These are phyloP conservation scores for Xylariaceae sp. DNA, from an alignment of 2,329 filamentous ascomycete species.

Conservation along the genomic window DNA sequence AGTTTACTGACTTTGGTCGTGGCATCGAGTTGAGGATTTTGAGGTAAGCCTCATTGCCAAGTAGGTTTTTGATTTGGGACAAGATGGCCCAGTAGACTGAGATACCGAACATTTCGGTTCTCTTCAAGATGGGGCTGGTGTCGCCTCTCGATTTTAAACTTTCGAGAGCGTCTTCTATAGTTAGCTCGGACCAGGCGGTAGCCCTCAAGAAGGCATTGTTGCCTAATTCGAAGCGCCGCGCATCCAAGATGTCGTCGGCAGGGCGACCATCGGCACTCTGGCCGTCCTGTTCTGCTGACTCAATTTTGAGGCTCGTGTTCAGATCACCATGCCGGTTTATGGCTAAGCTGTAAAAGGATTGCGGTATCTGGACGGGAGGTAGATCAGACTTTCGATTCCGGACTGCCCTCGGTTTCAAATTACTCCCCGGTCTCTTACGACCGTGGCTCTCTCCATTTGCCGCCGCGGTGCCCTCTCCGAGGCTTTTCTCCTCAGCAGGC, in stretches of 20 bases:
- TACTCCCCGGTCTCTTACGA: constrained; percentile 23
- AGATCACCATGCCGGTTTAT: constrained; percentile 36
- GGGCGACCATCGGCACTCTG: neutral
- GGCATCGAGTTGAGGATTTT: constrained; percentile 2
- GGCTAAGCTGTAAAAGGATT: constrained; percentile 50
- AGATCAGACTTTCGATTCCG: constrained; percentile 35
- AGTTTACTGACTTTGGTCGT: neutral
- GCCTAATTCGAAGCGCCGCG: neutral
- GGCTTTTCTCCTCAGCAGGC: constrained; percentile 19
- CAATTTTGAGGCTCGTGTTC: constrained; percentile 4
- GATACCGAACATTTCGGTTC: constrained; percentile 5
- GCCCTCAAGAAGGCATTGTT: constrained; percentile 3
- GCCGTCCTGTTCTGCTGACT: constrained; percentile 13
- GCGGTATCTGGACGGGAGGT: constrained; percentile 50
- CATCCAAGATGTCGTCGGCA: neutral
- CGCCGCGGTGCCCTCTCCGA: constrained; percentile 20
- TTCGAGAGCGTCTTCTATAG: constrained; percentile 9
- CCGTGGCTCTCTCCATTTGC: constrained; percentile 23
- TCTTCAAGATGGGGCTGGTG: constrained; percentile 1
- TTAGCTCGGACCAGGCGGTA: constrained; percentile 14
- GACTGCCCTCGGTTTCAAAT: constrained; percentile 22
- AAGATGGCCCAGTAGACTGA: constrained; percentile 8
- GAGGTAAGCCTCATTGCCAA: neutral
- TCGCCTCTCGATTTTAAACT: constrained; percentile 4
- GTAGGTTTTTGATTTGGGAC: neutral